Percentiles rank a stretch among this genome's conserved stretches.
These are phyloP conservation scores for Xerocomus minutiporus DNA, from an alignment of 1,284 basidiomycete genomes.

Conservation along the genomic window DNA sequence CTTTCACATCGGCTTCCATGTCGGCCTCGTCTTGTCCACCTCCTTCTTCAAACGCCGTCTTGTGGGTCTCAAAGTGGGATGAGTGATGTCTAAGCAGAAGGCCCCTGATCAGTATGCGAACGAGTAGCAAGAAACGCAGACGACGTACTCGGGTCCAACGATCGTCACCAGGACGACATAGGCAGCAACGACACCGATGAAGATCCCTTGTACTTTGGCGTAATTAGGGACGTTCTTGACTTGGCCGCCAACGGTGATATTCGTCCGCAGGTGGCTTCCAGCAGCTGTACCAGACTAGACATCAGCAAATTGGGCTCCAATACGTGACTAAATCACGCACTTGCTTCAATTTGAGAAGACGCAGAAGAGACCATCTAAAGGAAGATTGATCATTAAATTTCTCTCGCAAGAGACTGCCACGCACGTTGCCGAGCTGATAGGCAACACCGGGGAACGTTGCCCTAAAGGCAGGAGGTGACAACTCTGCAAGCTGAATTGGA, in stretches of 20 bases:
- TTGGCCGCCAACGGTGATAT: slow-evolving; percentile 44
- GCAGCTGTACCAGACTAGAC: slow-evolving; percentile 41
- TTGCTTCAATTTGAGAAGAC: slow-evolving; percentile 88
- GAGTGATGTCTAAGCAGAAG: slow-evolving; percentile 52
- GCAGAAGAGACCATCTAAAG: slow-evolving; percentile 82
- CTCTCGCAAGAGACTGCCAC: slow-evolving; percentile 12
- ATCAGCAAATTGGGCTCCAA: background rate
- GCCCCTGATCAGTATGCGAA: background rate
- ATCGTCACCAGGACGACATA: slow-evolving; percentile 68
- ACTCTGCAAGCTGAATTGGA: slow-evolving; percentile 82
- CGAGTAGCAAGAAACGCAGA: background rate
- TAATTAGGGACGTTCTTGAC: slow-evolving; percentile 64
- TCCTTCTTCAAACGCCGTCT: slow-evolving; percentile 75
- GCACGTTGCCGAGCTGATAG: slow-evolving; percentile 78
- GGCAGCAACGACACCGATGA: slow-evolving; percentile 73
- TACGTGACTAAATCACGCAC: slow-evolving; percentile 38
- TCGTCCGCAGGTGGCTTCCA: slow-evolving; percentile 53
- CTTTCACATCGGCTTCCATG: slow-evolving; percentile 14
- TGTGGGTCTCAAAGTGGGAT: slow-evolving; percentile 79
- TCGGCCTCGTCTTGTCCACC: slow-evolving; percentile 49
- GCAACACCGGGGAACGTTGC: slow-evolving; percentile 90
- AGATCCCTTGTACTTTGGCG: slow-evolving; percentile 81
- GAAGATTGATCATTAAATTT: background rate
- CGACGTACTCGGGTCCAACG: slow-evolving; percentile 67
- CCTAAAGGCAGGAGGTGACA: slow-evolving; percentile 88